phyloP scores from a whole-genome alignment of 2,329 filamentous ascomycete genomes.

The Talaromyces islandicus region DNA sequence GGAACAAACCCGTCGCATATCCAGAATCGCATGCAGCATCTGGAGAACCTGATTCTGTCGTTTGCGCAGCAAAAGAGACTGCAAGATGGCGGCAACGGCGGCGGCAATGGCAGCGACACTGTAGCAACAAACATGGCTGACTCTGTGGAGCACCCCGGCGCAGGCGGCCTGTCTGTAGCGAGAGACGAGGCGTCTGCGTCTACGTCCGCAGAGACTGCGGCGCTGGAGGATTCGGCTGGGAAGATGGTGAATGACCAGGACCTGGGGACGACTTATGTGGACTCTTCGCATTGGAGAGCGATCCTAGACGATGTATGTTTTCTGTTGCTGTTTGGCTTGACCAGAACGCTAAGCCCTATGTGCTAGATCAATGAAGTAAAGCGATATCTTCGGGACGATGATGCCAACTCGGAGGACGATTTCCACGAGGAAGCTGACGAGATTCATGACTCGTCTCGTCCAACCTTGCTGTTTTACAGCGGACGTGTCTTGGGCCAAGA shows the following conservation, averaged over 20 bases:
- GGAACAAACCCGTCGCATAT: conserved; percentile 25
- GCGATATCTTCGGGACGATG: conserved; percentile 20
- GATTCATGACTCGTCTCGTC: conserved; percentile 15
- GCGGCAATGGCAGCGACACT: background rate
- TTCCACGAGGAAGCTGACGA: conserved; percentile 21
- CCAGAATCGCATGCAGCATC: conserved; percentile 30
- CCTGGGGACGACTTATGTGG: conserved; percentile 29
- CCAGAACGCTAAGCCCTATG: background rate
- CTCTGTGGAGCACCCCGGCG: background rate
- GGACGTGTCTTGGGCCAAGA: conserved; percentile 20
- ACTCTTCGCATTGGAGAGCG: conserved; percentile 31
- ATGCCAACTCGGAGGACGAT: background rate
- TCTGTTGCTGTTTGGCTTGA: background rate
- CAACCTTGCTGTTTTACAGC: conserved; percentile 24
- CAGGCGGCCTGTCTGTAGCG: no score
- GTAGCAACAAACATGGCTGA: background rate
- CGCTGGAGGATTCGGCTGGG: conserved; percentile 18
- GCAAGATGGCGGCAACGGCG: background rate
- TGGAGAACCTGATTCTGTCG: conserved; percentile 32
- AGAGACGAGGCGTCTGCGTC: background rate
- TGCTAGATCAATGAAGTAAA: conserved; percentile 28
- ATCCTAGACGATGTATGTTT: conserved; percentile 31
- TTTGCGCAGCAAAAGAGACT: conserved; percentile 24
- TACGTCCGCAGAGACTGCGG: background rate
- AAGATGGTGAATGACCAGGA: conserved; percentile 24